Percentiles rank a stretch among this genome's conserved stretches.
Conservation (phyloP, 371 early-diverging fungal genomes). For the Mucor mucedo region DNA sequence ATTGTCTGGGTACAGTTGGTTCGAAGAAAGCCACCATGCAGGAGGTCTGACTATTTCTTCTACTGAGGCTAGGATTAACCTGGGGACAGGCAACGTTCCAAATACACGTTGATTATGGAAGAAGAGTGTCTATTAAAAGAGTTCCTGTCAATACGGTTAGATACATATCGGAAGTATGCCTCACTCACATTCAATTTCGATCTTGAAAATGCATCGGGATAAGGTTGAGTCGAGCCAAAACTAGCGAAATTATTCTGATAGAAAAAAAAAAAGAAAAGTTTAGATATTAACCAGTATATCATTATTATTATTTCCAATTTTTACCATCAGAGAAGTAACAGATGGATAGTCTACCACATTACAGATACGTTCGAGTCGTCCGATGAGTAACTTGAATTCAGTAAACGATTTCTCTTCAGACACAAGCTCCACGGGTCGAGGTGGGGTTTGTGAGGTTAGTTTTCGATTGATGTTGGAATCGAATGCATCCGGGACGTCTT, state of each 20-base stretch:
- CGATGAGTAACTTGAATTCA: constrained; percentile 24
- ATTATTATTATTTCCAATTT: neutral
- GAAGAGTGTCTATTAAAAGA: constrained; percentile 24
- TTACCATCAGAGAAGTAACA: constrained; percentile 46
- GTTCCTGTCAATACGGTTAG: neutral
- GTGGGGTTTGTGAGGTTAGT: constrained; percentile 71
- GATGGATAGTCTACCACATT: constrained; percentile 38
- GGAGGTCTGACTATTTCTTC: constrained; percentile 35
- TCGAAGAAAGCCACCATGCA: constrained; percentile 31
- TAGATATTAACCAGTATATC: too few species aligned
- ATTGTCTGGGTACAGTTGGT: constrained; percentile 5
- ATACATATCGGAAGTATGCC: neutral
- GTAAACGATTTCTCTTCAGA: constrained; percentile 44
- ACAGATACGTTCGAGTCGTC: constrained; percentile 39
- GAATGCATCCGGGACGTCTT: constrained; percentile 52
- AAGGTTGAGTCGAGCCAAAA: constrained; percentile 53
- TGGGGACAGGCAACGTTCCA: constrained; percentile 31
- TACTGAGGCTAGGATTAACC: constrained; percentile 34
- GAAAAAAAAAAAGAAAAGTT: neutral
- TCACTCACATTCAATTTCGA: constrained; percentile 52
- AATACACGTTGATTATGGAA: constrained; percentile 43
- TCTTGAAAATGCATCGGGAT: constrained; percentile 61
- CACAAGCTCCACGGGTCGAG: constrained; percentile 66
- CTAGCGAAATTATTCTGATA: constrained; percentile 22
- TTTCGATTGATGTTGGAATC: constrained; percentile 73